Evolutionary conservation across 2,329 filamentous ascomycete genomes (phyloP), one percentile per base, ranked within the genome.

Genomic region (Fusarium heterosporum): DNA sequence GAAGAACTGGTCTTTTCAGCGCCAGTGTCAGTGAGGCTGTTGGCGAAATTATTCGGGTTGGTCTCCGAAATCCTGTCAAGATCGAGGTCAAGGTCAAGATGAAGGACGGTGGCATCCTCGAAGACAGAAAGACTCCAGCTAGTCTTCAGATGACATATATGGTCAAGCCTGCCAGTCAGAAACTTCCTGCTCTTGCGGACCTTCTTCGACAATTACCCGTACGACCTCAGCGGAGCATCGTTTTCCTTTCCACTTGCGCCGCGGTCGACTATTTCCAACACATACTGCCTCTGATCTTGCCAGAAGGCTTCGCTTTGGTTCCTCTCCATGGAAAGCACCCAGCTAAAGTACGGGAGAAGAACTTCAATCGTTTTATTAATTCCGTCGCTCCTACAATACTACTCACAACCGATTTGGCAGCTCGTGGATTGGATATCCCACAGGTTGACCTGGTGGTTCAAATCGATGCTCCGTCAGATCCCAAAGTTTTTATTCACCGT

Each of bases 21-120:
- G 96, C 96, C 13, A 96, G 92, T 73, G 92, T 99, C n/a, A 96
- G 91, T 72, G 96, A 98, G 75, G 96, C 96, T 3, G 92, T 99
- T 1, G 90, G 94, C 65, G 92, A 97, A 75, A 91, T 99, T 54
- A 93, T 99, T 51, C 87, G 94, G 34, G 93, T 97, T 9, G 96
- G 96, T 19, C 81, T 98, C 68, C 87, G 96, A 36, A 98, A 99
- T 78, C 96, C 96, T 0, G 94, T 97, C 72, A 96, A 96, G 74
- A 93, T 99, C 63, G 90, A 92, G 12, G 96, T 98, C 50, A 96
- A 95, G 72, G 96, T 99, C 52, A 96, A 94, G 78, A 75, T 88
- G 78, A 82, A 87, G 81, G 83, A 83, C 19, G 92, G 91, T 19
- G 86, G 87, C 2, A 75, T 86, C 7, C 79, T 89, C 19, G 89